Evolutionary conservation across 208 protist genomes (phyloP), one percentile per base, ranked within the genome.

Genomic region (Blechomonas ayalai): DNA sequence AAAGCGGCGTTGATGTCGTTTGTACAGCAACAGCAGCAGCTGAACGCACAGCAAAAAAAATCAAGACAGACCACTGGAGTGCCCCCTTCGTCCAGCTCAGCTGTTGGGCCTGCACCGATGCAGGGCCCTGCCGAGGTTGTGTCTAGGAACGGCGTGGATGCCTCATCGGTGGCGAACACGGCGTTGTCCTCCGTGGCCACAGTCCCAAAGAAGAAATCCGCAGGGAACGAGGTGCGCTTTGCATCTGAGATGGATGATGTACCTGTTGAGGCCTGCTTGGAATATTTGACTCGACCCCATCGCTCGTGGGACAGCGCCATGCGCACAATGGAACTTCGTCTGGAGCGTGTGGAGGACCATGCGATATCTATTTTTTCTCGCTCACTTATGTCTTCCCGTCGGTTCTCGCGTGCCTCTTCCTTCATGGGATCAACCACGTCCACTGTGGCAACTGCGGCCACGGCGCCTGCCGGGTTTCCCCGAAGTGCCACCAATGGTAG

Each of bases 231-330:
- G 13, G 15, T 73, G 25, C 57, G 45, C 33, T 65, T 73, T 19
- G 38, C 69, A 0, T 90, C 85, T 7, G 47, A 77, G 23, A 64
- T 90, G 18, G 75, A 91, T 50, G 71, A 90, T 20, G 59, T 52
- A 4, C 67, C 82, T 5, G 64, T 91, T 19, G 75, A 91, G 55
- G 70, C 73, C 8, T 85, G 79, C 48, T 48, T 94, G 15, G 82
- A 94, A 52, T 94, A 94, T 60, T 48, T 94, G 44, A 90, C 80
- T 4, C 68, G 71, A 0, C 86, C 86, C 3, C 86, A 94, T 63
- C 67, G 49, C n/a, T 88, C 76, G n/a, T 94, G 86, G 82, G 65
- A 65, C 9, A 90, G 86, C 57, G 86, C 79, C 13, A 52, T 52
- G 6, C 57, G 53, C 2, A 45, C 57, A n/a, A 10, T 67, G 37